A percentile compares a stretch with the other conserved stretches of the same genome.
Evolutionary conservation across 139 green algal genomes (phyloP).

Genomic region (Asterochloris sp.): DNA sequence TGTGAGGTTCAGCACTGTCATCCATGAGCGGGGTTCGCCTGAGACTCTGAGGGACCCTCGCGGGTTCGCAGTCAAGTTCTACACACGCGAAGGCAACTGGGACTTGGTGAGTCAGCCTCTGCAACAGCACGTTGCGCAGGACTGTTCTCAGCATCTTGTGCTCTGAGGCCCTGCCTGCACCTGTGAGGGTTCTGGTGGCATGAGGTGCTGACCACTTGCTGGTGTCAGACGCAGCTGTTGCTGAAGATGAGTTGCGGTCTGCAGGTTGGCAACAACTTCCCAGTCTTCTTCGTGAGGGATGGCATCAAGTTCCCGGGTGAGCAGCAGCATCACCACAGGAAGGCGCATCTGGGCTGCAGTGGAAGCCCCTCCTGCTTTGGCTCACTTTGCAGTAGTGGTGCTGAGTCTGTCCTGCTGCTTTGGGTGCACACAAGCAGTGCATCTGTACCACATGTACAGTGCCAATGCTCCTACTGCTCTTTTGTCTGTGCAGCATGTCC

Average conservation of each 20-base stretch:
- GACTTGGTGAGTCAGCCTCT: neutral
- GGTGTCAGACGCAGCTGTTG: neutral
- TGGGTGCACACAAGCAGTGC: too few species aligned
- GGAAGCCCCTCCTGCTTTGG: too few species aligned
- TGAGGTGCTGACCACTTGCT: neutral
- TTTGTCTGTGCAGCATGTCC: too few species aligned
- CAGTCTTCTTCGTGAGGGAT: slow-evolving; percentile 88
- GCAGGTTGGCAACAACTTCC: slow-evolving; percentile 90
- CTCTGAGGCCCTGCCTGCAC: too few species aligned
- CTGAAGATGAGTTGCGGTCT: neutral
- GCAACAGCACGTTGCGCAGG: too few species aligned
- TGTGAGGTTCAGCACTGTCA: slow-evolving; percentile 90
- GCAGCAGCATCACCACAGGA: too few species aligned
- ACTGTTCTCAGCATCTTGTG: too few species aligned
- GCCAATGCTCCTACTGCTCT: too few species aligned
- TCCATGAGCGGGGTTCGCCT: slow-evolving; percentile 79
- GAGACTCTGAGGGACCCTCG: slow-evolving; percentile 92
- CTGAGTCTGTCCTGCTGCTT: too few species aligned
- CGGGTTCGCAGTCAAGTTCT: slow-evolving; percentile 98
- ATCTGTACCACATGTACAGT: too few species aligned
- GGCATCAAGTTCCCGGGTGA: slow-evolving; percentile 89
- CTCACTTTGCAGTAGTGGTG: too few species aligned
- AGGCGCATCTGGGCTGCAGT: too few species aligned
- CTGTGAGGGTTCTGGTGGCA: neutral
- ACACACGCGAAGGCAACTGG: slow-evolving; percentile 93